A percentile compares a stretch with the other conserved stretches of the same genome.
phyloP scores from a whole-genome alignment of 306 rosid genomes.

The Vigna angularis region DNA sequence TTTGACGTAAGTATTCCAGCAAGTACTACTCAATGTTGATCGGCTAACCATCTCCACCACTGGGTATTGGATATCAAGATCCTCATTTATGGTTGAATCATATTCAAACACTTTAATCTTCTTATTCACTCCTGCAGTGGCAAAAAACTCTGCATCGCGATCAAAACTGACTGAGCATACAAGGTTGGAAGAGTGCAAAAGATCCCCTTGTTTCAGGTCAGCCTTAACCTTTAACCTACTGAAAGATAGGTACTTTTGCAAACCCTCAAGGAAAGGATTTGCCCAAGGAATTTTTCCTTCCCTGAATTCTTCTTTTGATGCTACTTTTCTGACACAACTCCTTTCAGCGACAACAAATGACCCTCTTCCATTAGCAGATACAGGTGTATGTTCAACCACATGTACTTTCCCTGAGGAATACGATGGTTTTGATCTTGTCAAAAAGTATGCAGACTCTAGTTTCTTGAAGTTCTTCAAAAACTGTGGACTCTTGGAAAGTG shows the following conservation, averaged over 20 bases:
- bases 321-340: conserved; percentile 56
- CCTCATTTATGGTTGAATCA: conserved; percentile 68
- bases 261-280: conserved; percentile 80
- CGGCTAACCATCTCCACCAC: conserved; percentile 82
- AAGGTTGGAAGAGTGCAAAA: conserved; percentile 81
- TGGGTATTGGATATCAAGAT: conserved; percentile 84
- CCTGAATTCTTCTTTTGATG: conserved; percentile 53
- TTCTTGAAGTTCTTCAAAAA: conserved; percentile 80
- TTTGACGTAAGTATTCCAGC: conserved; percentile 88
- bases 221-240: conserved; percentile 81
- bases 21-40: conserved; percentile 81
- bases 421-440: conserved; percentile 63
- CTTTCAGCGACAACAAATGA: conserved; percentile 70
- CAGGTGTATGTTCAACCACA: conserved; percentile 55
- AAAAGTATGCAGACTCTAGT: conserved; percentile 75
- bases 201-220: conserved; percentile 92
- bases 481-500: conserved; percentile 61
- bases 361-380: conserved; percentile 69
- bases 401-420: not conserved
- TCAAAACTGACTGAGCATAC: conserved; percentile 82
- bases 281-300: conserved; percentile 74
- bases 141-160: conserved; percentile 83
- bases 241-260: conserved; percentile 81
- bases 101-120: conserved; percentile 82
- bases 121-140: conserved; percentile 86